Conservation (phyloP, 805 yeast species). For the Sugiyamaella chiloensis region DNA sequence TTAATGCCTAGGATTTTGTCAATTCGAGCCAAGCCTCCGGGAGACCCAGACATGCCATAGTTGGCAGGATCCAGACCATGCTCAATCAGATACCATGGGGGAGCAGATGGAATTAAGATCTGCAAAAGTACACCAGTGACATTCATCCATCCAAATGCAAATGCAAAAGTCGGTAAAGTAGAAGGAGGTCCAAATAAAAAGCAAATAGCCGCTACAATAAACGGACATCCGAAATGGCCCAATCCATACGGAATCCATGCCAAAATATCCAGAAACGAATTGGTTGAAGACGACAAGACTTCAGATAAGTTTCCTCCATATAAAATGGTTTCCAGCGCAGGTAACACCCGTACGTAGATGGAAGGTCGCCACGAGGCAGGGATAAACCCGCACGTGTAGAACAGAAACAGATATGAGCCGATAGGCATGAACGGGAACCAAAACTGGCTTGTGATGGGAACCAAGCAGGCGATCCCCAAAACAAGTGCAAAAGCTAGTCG, state of each 20-base stretch:
- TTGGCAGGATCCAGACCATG: constrained; percentile 89
- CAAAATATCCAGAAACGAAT: constrained; percentile 64
- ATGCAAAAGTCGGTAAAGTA: constrained; percentile 74
- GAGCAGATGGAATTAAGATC: constrained; percentile 85
- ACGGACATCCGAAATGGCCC: constrained; percentile 86
- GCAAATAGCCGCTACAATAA: constrained; percentile 71
- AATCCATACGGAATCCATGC: constrained; percentile 97
- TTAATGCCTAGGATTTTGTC: constrained; percentile 76
- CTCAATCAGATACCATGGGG: constrained; percentile 91
- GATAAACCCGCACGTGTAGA: constrained; percentile 71
- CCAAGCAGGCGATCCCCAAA: constrained; percentile 46
- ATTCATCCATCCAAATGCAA: constrained; percentile 95
- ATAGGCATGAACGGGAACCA: constrained; percentile 81
- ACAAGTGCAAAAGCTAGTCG: constrained; percentile 39
- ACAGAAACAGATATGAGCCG: constrained; percentile 79
- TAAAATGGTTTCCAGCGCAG: constrained; percentile 86
- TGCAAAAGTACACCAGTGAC: constrained; percentile 80
- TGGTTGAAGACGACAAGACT: constrained; percentile 71
- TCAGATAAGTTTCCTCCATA: constrained; percentile 89
- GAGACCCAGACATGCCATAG: constrained; percentile 87
- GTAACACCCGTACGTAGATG: constrained; percentile 83
- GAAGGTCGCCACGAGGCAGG: constrained; percentile 77
- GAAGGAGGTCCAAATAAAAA: constrained; percentile 93
- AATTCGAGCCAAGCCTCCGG: constrained; percentile 91
- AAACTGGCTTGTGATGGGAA: constrained; percentile 82